These are phyloP conservation scores for Penicillium paneum DNA, from an alignment of 2,329 filamentous ascomycete genomes.

Conservation along the genomic window DNA sequence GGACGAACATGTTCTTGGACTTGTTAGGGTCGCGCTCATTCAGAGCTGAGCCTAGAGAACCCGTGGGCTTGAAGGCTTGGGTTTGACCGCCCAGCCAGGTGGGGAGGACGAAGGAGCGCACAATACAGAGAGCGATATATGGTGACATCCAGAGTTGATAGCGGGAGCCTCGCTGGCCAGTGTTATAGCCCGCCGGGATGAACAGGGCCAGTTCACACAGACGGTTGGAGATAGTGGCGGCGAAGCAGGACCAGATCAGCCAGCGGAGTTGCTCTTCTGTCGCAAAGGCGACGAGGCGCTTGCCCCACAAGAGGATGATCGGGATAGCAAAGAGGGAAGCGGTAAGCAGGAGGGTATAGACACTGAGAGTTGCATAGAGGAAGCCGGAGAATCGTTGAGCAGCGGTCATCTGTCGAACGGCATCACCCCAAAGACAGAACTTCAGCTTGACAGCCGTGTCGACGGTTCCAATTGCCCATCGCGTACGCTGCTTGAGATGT, in stretches of 20 bases:
- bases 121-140: slow-evolving; percentile 57
- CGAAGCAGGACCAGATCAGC: slow-evolving; percentile 57
- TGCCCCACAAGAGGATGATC: slow-evolving; percentile 56
- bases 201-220: slow-evolving; percentile 58
- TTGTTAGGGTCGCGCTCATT: slow-evolving; percentile 54
- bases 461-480: slow-evolving; percentile 49
- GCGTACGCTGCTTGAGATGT: slow-evolving; percentile 37
- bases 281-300: slow-evolving; percentile 57
- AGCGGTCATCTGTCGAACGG: slow-evolving; percentile 53
- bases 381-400: slow-evolving; percentile 60
- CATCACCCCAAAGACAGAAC: slow-evolving; percentile 57
- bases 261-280: slow-evolving; percentile 55
- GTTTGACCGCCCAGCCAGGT: slow-evolving; percentile 59
- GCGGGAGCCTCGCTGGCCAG: slow-evolving; percentile 55
- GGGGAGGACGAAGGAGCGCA: slow-evolving; percentile 58
- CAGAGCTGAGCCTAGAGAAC: slow-evolving; percentile 54
- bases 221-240: slow-evolving; percentile 51
- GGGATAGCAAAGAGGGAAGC: slow-evolving; percentile 58
- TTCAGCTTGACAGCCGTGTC: slow-evolving; percentile 60
- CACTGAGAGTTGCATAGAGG: slow-evolving; percentile 54
- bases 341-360: slow-evolving; percentile 56
- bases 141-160: slow-evolving; percentile 63
- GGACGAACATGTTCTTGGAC: slow-evolving; percentile 47
- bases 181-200: slow-evolving; percentile 58
- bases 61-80: slow-evolving; percentile 60